Base-by-base conservation (phyloP, 2,329 filamentous ascomycete genomes). In the Neofusicoccum cordaticola region DNA sequence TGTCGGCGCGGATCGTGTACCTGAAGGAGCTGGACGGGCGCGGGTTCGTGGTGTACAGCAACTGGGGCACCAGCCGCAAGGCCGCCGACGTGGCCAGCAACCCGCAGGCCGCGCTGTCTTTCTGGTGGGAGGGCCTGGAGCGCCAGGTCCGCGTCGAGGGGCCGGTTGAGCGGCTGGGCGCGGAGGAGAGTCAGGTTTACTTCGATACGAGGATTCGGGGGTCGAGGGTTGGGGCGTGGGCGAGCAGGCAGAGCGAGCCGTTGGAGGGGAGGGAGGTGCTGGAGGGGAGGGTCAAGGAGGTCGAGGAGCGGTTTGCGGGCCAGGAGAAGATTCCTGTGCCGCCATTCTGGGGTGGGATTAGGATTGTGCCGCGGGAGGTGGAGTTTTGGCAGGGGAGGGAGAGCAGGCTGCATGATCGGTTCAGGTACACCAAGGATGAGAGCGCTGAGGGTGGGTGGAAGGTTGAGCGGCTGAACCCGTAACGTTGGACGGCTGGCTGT, bases 321-420 rank as follows among this genome's bases (percentile, higher is more conserved):
- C 73, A 85, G 68, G 90, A 96, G 34, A 79, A 90, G 64, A 96
- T 99, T 69, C 93, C 93, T 1, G 88, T 97, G 57, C 95, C 95
- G 3, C 89, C 91, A 9, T 97, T 97, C 76, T 99, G 95, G 95
- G 95, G 95, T 35, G 95, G 95, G 0, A 75, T 97, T 75, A 87
- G 94, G 70, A 85, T 99, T 66, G 84, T 93, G 68, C 94, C 95
- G 0, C 90, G 93, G 73, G 86, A 87, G 71, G 85, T 99, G 56
- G 95, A 99, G 84, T 99, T 99, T 76, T 99, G 95, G 86, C 93
- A 97, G 82, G 95, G 95, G 2, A 86, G 95, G 71, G 86, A 92
- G 74, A 97, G 90, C 79, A 85, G 95, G 66, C 80, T 99, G 77
- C 95, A 99, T 79, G 95, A 99, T 82, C 89, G 95, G 27, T 98